Base-by-base conservation (phyloP, 352 stramenopile species). In the Globisporangium megalacanthum region DNA sequence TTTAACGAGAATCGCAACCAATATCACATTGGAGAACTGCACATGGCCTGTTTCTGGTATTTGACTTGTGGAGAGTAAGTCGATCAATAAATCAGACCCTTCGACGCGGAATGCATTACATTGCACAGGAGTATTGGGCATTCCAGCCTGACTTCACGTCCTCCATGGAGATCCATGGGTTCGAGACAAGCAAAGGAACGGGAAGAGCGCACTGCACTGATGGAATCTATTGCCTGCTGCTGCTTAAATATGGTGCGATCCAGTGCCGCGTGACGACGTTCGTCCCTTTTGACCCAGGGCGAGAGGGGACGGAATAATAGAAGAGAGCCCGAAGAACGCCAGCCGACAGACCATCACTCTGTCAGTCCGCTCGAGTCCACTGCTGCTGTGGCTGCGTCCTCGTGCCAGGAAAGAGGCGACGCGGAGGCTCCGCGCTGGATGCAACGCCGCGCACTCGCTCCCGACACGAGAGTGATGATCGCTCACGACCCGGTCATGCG, bases 401-500 rank as follows among this genome's bases (percentile, higher is more conserved):
- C 6, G 19, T 39, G 15, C 6, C 17, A 10, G 15, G 10, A 11
- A 8, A 15, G 14, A n/a, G 17, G 14, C 17, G 20, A 19, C 25
- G n/a, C 50, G 10, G 15, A 35, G 44, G 20, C 35, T 55, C 50
- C n/a, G n/a, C 42, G 20, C 42, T 48, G 42, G 19, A 48, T 48
- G 42, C 42, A 7, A 7, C 19, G 42, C 42, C 42, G 42, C 19
- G 19, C 42, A 6, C 19, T 29, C n/a, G 13, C 42, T 29, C 17
- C 11, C 17, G 49, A 47, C 39, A 35, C 35, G 39, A 52, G 35
- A 39, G 35, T 39, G 35, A 13, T 13, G 10, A 5, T 13, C 13
- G 29, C 44, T 59, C 54, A 54, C 11, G 54, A 60, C 14, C 54
- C 51, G 33, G 39, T 58, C 53, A 63, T 14, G 65, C 46, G 61